phyloP scores from a whole-genome alignment of 768 basidiomycete genomes.

The Termitomyces sp. region DNA sequence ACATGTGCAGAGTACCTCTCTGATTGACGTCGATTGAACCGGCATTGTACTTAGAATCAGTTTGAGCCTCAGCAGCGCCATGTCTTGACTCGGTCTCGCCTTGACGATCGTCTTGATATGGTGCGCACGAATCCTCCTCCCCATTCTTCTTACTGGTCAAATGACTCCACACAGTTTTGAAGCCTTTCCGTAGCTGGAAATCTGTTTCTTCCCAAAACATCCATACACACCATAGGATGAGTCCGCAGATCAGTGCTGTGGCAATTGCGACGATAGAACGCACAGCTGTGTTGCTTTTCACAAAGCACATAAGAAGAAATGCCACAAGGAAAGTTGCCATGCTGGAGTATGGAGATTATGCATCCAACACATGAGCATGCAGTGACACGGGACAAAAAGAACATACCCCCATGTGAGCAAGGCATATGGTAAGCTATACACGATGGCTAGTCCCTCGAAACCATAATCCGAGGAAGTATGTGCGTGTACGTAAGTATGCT shows the following conservation, averaged over 20 bases:
- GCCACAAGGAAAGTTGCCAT: conserved; percentile 1
- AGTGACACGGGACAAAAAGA: not conserved
- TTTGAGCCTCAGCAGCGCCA: not conserved
- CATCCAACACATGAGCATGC: not conserved
- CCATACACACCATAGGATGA: not conserved
- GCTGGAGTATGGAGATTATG: not conserved
- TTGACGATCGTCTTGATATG: not conserved
- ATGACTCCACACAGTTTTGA: not conserved
- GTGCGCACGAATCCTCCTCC: not conserved
- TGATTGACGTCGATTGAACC: not conserved
- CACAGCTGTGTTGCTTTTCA: not conserved
- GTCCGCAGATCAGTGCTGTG: not conserved
- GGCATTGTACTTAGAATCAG: no score
- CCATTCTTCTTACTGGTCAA: not conserved
- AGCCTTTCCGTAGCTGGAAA: not conserved
- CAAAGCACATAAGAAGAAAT: conserved; percentile 3
- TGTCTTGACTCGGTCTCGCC: not conserved
- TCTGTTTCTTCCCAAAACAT: conserved; percentile 1
- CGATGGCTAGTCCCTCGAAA: not conserved
- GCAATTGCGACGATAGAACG: not conserved
- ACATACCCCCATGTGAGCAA: conserved; percentile 8
- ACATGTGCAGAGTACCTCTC: not conserved
- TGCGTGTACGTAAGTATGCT: conserved; percentile 1
- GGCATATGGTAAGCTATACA: conserved; percentile 7
- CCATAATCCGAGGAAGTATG: not conserved